A percentile compares a stretch with the other conserved stretches of the same genome.
Conservation (phyloP, 139 green algal species). For the Nannochloris sp. region DNA sequence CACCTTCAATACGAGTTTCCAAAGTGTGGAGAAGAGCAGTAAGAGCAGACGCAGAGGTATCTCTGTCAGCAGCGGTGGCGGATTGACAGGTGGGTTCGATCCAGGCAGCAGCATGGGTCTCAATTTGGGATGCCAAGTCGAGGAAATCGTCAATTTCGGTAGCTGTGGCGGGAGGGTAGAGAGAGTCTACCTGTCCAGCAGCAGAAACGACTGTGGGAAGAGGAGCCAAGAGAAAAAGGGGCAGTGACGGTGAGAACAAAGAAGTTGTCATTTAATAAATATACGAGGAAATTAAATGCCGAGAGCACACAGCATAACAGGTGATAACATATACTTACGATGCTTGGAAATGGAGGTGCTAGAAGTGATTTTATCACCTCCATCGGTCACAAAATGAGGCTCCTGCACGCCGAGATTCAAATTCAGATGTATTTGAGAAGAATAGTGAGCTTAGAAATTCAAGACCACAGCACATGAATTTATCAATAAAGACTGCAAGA, state of each 20-base stretch:
- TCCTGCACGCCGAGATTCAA: constrained; percentile 2
- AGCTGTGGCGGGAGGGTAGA: constrained; percentile 8
- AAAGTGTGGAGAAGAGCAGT: constrained; percentile 23
- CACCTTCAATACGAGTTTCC: constrained; percentile 21
- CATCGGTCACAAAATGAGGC: constrained; percentile 4
- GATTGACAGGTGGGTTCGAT: constrained; percentile 30
- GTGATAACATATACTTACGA: constrained; percentile 7
- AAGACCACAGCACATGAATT: too few relatives aligned
- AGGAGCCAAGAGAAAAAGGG: too few relatives aligned
- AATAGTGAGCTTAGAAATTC: too few relatives aligned
- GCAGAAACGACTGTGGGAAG: constrained; percentile 16
- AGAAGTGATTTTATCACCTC: constrained; percentile 12
- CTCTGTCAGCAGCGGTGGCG: constrained; percentile 17
- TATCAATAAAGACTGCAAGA: neutral
- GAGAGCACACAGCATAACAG: neutral
- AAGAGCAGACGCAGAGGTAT: neutral
- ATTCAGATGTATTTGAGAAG: neutral
- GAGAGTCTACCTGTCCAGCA: constrained; percentile 1
- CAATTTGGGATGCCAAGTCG: constrained; percentile 22
- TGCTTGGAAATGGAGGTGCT: constrained; percentile 31
- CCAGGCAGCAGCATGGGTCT: constrained; percentile 36
- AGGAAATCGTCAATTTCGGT: constrained; percentile 46
- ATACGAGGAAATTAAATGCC: neutral
- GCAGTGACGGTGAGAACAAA: neutral
- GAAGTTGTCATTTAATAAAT: neutral